Evolutionary conservation across 176 grass and related monocot genomes (phyloP), one percentile per base, ranked within the genome.

Genomic region (Musa schizocarpa): DNA sequence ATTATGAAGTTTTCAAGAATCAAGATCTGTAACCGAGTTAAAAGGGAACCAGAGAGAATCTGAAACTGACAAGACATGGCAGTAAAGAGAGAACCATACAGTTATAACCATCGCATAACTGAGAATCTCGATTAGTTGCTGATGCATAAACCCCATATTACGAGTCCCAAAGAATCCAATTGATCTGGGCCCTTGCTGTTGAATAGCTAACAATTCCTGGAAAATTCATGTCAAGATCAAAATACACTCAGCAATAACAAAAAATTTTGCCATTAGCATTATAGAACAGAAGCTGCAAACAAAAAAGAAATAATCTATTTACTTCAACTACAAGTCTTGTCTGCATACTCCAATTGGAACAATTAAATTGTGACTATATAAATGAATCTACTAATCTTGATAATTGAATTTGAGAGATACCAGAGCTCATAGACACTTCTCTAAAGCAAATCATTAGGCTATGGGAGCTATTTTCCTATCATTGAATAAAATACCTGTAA

Each of bases 61-160:
- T 59, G 16, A 73, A 49, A 85, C 13, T 43, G 26, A 24, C 4
- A 80, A 59, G 29, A 59, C 48, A 58, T 49, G 11, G 29, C 43
- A 68, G 17, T 9, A 79, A 81, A 63, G 65, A 69, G 1, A 17
- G 49, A 3, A 65, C 29, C 56, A 13, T 92, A 95, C 91, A 71
- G 91, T 95, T 89, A 99, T 99, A 69, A 99, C 86, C 96, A 99
- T 99, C 19, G 96, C 91, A 86, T 99, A 99, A 80, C 96, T 99
- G 29, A 95, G 83, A 86, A 99, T 99, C 84, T 99, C 96, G 77
- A 99, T 99, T 77, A 99, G 96, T 73, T 99, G 91, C 75, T 99
- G 96, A 74, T 99, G 96, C 91, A 99, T 99, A 65, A 77, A 99
- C 8, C 96, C 96, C 96, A 99, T 95, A 72, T 99, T 95, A 65